A percentile compares a stretch with the other conserved stretches of the same genome.
Evolutionary conservation across 108 stramenopile species (phyloP).

Genomic region (Cyclotella baltica): DNA sequence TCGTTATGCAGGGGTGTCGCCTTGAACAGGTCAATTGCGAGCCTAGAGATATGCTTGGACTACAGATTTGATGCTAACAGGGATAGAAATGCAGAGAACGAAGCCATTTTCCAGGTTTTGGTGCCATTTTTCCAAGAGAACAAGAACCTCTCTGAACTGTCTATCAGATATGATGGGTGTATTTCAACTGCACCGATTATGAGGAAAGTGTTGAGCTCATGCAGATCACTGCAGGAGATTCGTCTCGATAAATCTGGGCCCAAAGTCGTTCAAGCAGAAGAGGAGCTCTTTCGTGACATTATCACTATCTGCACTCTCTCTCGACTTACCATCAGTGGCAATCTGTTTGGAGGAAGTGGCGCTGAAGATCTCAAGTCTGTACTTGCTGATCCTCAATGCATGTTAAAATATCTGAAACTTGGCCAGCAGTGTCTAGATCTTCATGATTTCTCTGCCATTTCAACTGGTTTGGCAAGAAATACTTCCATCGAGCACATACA

Average conservation of each 20-base stretch:
- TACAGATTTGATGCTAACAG: too few species aligned
- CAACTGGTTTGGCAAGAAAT: not conserved
- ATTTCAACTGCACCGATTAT: not conserved
- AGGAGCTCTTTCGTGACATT: not conserved
- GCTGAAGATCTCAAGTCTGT: not conserved
- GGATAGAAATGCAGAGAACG: too few species aligned
- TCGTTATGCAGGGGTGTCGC: too few species aligned
- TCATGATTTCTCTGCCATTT: not conserved
- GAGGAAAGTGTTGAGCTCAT: not conserved
- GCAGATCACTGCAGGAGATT: not conserved
- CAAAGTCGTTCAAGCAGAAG: not conserved
- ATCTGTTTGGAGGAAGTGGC: not conserved
- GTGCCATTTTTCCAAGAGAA: not conserved
- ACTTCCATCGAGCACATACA: not conserved
- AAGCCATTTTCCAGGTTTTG: not conserved
- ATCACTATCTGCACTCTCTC: not conserved
- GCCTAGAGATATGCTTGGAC: too few species aligned
- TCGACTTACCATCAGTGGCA: not conserved
- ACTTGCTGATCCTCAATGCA: not conserved
- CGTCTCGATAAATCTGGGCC: not conserved
- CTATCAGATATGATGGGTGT: not conserved
- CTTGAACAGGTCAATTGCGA: too few species aligned
- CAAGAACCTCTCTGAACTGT: not conserved
- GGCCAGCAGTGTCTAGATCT: not conserved
- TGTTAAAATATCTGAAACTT: not conserved